Evolutionary conservation across 2,329 filamentous ascomycete species (phyloP), one percentile per base, ranked within the genome.

Genomic region (Xylaria sp.): DNA sequence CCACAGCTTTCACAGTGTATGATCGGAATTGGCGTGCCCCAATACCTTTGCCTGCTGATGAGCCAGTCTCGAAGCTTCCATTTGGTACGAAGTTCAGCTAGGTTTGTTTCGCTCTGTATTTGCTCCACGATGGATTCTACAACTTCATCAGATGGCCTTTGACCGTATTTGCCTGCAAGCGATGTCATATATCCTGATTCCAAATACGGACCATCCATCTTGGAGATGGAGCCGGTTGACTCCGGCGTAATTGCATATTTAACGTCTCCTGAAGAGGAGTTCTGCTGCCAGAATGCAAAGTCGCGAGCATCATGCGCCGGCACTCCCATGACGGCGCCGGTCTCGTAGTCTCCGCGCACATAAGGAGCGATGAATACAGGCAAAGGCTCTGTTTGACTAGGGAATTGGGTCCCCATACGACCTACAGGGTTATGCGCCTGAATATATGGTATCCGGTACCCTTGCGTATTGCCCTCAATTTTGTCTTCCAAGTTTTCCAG

Each of bases 41-140:
- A 97, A 78, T 97, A 97, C 72, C 94, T 86, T 80, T 97, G 94
- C n/a, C 94, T 89, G 78, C 93, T 97, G 75, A 97, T 91, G 65
- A 97, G 84, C 94, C 94, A 97, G 80, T 97, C 94, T 69, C 93
- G 86, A 32, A 97, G 85, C 61, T 92, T 89, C 93, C 93, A 97
- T 70, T 89, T 92, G 68, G 92, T 89, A 9, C 88, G 84, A n/a
- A 83, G 79, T 66, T 88, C 84, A 10, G 89, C 92, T n/a, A 89
- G 82, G 1, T 84, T 81, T 5, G 87, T 86, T 2, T 83, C 80
- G 2, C 79, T 75, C 70, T 87, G 81, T 1, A 91, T 85, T 73
- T 87, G 80, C 41, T 82, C 77, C 20, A 94, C 81, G 60, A 97
- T 88, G 72, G 86, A 82, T 69, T 86, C 79, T 2, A 86, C 89